phyloP scores from a whole-genome alignment of 2,329 filamentous ascomycete species.

The Aspergillus jensenii region DNA sequence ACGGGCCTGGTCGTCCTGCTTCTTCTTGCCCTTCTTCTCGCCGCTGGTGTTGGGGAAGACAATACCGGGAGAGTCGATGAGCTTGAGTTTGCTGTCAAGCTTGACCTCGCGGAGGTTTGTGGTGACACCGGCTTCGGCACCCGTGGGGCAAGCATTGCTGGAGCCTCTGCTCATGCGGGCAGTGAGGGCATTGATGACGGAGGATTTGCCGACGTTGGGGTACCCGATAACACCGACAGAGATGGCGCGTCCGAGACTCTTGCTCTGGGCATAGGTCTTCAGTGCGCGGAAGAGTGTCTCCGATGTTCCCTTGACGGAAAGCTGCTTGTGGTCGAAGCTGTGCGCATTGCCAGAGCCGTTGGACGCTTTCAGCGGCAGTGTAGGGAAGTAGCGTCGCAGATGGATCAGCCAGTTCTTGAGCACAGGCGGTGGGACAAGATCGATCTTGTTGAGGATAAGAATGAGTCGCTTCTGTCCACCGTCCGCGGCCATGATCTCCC shows the following conservation, averaged over 20 bases:
- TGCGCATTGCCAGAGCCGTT: slow-evolving; percentile 80
- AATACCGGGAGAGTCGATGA: slow-evolving; percentile 92
- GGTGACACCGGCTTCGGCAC: slow-evolving; percentile 89
- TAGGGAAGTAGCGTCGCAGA: slow-evolving; percentile 86
- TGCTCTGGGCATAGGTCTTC: slow-evolving; percentile 80
- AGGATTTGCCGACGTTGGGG: slow-evolving; percentile 94
- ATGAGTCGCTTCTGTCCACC: slow-evolving; percentile 83
- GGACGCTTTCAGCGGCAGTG: slow-evolving; percentile 82
- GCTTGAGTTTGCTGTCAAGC: slow-evolving; percentile 88
- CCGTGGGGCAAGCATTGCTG: slow-evolving; percentile 74
- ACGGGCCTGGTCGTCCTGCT: slow-evolving; percentile 72
- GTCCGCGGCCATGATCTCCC: slow-evolving; percentile 85
- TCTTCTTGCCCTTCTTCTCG: slow-evolving; percentile 56
- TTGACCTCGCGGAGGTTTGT: slow-evolving; percentile 87
- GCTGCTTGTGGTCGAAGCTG: slow-evolving; percentile 86
- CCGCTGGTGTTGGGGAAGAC: slow-evolving; percentile 71
- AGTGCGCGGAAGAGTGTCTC: slow-evolving; percentile 82
- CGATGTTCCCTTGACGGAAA: slow-evolving; percentile 83
- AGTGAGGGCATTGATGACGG: slow-evolving; percentile 90
- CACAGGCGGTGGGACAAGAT: slow-evolving; percentile 78
- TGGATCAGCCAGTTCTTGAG: slow-evolving; percentile 82
- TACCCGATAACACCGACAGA: slow-evolving; percentile 94
- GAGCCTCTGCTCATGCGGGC: slow-evolving; percentile 67
- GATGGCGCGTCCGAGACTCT: slow-evolving; percentile 83
- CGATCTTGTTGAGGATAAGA: slow-evolving; percentile 92